Percentiles rank a stretch among this genome's conserved stretches.
phyloP scores from a whole-genome alignment of 768 basidiomycete species.

The Leccinum boreale region DNA sequence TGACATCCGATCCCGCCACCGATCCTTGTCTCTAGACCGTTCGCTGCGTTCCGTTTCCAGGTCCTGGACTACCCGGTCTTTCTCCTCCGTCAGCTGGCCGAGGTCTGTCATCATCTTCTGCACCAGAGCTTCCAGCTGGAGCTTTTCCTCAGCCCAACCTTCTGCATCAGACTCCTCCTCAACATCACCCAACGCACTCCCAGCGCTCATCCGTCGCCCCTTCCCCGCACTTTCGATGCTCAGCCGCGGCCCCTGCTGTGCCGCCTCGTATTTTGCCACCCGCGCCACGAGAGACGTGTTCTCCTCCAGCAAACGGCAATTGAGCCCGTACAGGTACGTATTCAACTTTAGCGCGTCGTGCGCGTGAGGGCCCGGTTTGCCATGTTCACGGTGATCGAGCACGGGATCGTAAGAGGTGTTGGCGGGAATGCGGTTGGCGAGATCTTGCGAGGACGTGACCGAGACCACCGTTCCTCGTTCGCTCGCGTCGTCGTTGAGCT shows the following conservation, averaged over 20 bases:
- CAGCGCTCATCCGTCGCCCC: slow-evolving; percentile 50
- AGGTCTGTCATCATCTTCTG: slow-evolving; percentile 34
- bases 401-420: slow-evolving; percentile 89
- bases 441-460: slow-evolving; percentile 83
- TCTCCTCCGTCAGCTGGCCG: slow-evolving; percentile 43
- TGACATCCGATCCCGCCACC: slow-evolving; percentile 67
- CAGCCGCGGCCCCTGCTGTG: slow-evolving; percentile 28
- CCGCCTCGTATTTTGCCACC: slow-evolving; percentile 52
- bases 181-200: slow-evolving; percentile 54
- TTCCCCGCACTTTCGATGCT: slow-evolving; percentile 30
- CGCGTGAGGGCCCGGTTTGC: slow-evolving; percentile 74
- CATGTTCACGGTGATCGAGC: slow-evolving; percentile 66
- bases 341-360: slow-evolving; percentile 88
- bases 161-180: slow-evolving; percentile 62
- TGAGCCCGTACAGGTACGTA: slow-evolving; percentile 80
- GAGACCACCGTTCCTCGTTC: slow-evolving; percentile 74
- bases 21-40: slow-evolving; percentile 61
- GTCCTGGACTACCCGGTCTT: slow-evolving; percentile 42
- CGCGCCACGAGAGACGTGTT: slow-evolving; percentile 64
- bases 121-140: slow-evolving; percentile 47
- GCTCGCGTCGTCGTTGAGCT: slow-evolving; percentile 40
- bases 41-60: slow-evolving; percentile 55
- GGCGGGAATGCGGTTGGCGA: slow-evolving; percentile 72
- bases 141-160: slow-evolving; percentile 70
- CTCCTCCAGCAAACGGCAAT: slow-evolving; percentile 80